phyloP scores from a whole-genome alignment of 495 filamentous ascomycete genomes.

The Xylaria castorea region DNA sequence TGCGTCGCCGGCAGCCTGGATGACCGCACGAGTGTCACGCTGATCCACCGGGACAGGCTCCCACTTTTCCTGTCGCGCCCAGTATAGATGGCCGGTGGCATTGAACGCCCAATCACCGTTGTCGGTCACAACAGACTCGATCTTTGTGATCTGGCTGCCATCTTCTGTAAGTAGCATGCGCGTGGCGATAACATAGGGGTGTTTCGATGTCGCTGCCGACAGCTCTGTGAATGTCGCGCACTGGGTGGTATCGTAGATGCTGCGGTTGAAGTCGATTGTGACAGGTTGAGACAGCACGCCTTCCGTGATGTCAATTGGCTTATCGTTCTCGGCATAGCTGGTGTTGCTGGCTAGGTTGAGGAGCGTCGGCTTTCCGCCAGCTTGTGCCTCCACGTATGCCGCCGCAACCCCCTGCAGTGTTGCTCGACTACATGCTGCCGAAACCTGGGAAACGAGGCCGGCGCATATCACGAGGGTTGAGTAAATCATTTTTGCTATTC shows the following conservation, averaged over 20 bases:
- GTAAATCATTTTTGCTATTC: slow-evolving; percentile 8
- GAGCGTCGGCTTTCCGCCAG: slow-evolving; percentile 30
- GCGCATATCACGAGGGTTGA: background rate
- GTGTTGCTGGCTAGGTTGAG: slow-evolving; percentile 35
- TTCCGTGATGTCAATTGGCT: slow-evolving; percentile 38
- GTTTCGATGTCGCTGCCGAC: slow-evolving; percentile 39
- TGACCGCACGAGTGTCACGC: slow-evolving; percentile 46
- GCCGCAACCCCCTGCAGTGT: slow-evolving; percentile 35
- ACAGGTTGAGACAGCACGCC: slow-evolving; percentile 44
- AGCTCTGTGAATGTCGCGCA: slow-evolving; percentile 53
- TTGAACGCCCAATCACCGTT: slow-evolving; percentile 50
- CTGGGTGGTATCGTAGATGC: slow-evolving; percentile 45
- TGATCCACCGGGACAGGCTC: slow-evolving; percentile 45
- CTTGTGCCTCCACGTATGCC: slow-evolving; percentile 41
- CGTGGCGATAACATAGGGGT: slow-evolving; percentile 51
- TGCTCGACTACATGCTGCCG: slow-evolving; percentile 38
- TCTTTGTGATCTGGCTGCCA: slow-evolving; percentile 36
- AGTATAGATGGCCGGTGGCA: slow-evolving; percentile 45
- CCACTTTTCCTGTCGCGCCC: slow-evolving; percentile 50
- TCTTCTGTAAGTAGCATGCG: slow-evolving; percentile 43
- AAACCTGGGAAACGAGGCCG: slow-evolving; percentile 6
- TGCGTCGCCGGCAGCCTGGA: slow-evolving; percentile 55
- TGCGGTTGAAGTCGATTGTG: slow-evolving; percentile 48
- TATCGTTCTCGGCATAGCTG: slow-evolving; percentile 49
- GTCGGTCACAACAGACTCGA: slow-evolving; percentile 47